phyloP scores from a whole-genome alignment of 768 basidiomycete species.

The Russula earlei region DNA sequence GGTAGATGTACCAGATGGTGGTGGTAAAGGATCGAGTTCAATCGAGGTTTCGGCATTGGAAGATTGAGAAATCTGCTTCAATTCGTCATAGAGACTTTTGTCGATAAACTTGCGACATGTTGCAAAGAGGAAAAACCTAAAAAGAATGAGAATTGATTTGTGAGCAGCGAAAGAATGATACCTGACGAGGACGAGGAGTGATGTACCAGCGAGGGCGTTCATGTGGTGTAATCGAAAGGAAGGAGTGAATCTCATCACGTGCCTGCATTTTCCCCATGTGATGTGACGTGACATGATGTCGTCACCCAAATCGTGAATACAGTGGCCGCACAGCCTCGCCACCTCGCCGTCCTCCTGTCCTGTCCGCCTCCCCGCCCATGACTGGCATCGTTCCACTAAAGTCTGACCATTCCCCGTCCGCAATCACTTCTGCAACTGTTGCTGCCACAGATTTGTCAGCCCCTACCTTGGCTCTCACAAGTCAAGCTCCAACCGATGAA shows the following conservation, averaged over 20 bases:
- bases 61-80: constrained; percentile 13
- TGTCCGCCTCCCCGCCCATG: constrained; percentile 1
- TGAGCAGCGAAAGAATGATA: neutral
- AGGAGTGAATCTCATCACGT: neutral
- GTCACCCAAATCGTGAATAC: too few species aligned
- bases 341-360: neutral
- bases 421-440: constrained; percentile 32
- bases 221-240: neutral
- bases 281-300: too few species aligned
- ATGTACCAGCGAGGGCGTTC: neutral
- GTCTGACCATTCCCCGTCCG: constrained; percentile 40
- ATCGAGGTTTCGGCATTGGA: neutral
- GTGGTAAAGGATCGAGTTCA: constrained; percentile 15
- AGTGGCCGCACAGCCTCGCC: neutral
- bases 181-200: neutral
- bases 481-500: neutral
- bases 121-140: constrained; percentile 14
- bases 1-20: constrained; percentile 1
- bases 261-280: neutral
- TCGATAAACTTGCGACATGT: constrained; percentile 18
- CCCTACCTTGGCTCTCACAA: neutral
- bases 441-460: constrained; percentile 37
- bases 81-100: constrained; percentile 13
- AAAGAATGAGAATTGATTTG: neutral
- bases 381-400: constrained; percentile 35